Percentiles rank a stretch among this genome's conserved stretches.
Conservation (phyloP, 768 basidiomycete species). For the Trametes maxima region DNA sequence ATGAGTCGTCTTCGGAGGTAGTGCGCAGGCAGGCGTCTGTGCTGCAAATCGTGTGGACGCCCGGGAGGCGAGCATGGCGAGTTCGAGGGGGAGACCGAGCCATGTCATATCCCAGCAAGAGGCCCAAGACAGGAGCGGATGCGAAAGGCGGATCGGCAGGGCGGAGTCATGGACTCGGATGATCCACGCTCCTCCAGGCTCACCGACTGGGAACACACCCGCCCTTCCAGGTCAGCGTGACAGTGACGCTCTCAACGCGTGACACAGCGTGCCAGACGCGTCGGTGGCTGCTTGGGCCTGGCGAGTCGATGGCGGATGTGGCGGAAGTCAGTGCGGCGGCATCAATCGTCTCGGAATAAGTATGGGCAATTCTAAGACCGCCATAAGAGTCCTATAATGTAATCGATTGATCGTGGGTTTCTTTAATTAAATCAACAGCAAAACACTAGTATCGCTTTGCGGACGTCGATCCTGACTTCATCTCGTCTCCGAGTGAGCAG, state of each 20-base stretch:
- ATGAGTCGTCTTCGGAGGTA: background rate
- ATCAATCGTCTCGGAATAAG: background rate
- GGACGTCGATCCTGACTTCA: too few species aligned
- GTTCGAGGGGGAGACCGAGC: conserved; percentile 3
- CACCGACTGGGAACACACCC: background rate
- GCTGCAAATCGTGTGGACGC: background rate
- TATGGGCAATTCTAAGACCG: too few species aligned
- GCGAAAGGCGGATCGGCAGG: background rate
- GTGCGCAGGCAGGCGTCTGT: background rate
- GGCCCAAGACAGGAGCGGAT: background rate
- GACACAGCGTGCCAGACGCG: conserved; percentile 2
- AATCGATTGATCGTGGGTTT: too few species aligned
- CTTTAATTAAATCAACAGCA: too few species aligned
- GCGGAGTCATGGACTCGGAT: conserved; percentile 20
- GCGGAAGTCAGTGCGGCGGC: background rate
- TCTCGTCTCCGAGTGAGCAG: background rate
- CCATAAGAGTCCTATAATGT: too few species aligned
- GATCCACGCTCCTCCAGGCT: conserved; percentile 5
- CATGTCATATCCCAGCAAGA: conserved; percentile 15
- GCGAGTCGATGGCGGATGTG: too few species aligned
- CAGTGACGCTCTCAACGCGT: background rate
- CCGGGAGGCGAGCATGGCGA: conserved; percentile 4
- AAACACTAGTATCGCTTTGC: too few species aligned
- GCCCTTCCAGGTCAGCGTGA: conserved; percentile 4
- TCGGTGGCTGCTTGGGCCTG: conserved; percentile 6